Conservation (phyloP, 2,329 filamentous ascomycete genomes). For the Colletotrichum chrysophilum region DNA sequence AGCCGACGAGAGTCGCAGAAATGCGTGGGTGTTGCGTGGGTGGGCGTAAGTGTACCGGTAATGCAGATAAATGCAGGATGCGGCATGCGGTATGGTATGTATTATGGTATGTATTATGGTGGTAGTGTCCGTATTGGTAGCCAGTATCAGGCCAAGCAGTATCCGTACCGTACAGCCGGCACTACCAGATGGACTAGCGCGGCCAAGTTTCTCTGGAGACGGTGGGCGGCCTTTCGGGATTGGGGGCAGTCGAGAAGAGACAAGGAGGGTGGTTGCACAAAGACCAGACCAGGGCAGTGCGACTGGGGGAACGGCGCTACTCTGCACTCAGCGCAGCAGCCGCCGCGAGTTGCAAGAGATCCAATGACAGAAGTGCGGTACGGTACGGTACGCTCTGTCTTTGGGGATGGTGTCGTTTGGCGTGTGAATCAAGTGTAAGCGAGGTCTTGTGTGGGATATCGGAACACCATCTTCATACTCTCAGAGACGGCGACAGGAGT, state of each 20-base stretch:
- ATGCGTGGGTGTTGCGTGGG: neutral
- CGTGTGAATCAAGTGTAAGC: neutral
- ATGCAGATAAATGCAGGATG: neutral
- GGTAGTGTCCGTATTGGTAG: neutral
- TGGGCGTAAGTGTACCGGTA: neutral
- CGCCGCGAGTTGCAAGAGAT: neutral
- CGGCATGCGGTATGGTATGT: slow-evolving; percentile 1
- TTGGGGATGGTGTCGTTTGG: neutral
- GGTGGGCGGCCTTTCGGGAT: neutral
- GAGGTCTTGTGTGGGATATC: neutral
- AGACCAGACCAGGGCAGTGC: slow-evolving; percentile 1
- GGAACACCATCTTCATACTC: neutral
- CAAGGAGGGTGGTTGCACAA: slow-evolving; percentile 17
- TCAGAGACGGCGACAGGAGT: neutral
- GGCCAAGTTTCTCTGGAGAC: slow-evolving; percentile 4
- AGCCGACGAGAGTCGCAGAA: neutral
- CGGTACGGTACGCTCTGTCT: neutral
- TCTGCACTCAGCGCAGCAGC: neutral
- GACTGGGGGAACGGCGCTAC: neutral
- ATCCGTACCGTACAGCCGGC: slow-evolving; percentile 13
- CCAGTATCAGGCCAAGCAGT: neutral
- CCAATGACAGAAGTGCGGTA: neutral
- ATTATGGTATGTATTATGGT: neutral
- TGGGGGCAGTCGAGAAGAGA: neutral
- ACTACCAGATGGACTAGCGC: slow-evolving; percentile 4